Percentiles rank a stretch among this genome's conserved stretches.
These are phyloP conservation scores for Periglandula ipomoeae DNA, from an alignment of 2,329 filamentous ascomycete species.

Conservation along the genomic window DNA sequence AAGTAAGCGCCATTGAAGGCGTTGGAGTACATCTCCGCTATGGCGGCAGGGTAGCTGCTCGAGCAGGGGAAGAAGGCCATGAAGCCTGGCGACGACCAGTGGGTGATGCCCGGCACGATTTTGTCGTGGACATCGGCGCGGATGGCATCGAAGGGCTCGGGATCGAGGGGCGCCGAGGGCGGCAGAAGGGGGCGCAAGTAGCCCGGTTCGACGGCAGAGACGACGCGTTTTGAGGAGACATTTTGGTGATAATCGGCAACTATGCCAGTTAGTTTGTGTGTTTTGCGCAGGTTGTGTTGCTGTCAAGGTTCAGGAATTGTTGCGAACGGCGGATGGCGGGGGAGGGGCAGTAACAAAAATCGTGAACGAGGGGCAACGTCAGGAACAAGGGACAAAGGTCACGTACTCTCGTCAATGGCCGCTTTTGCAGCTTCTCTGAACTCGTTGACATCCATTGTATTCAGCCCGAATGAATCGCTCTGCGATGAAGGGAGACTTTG, in stretches of 20 bases:
- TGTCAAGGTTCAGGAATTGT: no score
- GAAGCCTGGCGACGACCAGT: constrained; percentile 92
- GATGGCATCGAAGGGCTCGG: constrained; percentile 69
- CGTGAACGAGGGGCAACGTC: no score
- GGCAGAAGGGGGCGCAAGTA: constrained; percentile 79
- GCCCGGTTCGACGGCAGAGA: constrained; percentile 72
- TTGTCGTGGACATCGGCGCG: constrained; percentile 74
- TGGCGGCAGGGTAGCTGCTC: constrained; percentile 72
- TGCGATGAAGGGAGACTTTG: no score
- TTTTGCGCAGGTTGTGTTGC: no score
- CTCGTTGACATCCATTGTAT: constrained; percentile 73
- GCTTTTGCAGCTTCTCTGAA: constrained; percentile 70
- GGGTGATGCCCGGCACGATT: constrained; percentile 86
- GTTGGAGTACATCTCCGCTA: constrained; percentile 86
- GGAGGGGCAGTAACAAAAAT: no score
- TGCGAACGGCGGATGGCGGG: no score
- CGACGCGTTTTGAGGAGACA: constrained; percentile 59
- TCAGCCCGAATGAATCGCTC: no score
- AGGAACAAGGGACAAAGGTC: constrained; percentile 1
- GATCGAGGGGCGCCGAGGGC: constrained; percentile 49
- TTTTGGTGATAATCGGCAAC: constrained; percentile 79
- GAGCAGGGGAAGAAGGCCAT: constrained; percentile 91
- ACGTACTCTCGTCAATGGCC: constrained; percentile 74
- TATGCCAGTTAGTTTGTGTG: no score
- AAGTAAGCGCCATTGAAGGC: constrained; percentile 87